Percentiles rank a stretch among this genome's conserved stretches.
Conservation (phyloP, 2,329 filamentous ascomycete species). For the Fulvia fulva region DNA sequence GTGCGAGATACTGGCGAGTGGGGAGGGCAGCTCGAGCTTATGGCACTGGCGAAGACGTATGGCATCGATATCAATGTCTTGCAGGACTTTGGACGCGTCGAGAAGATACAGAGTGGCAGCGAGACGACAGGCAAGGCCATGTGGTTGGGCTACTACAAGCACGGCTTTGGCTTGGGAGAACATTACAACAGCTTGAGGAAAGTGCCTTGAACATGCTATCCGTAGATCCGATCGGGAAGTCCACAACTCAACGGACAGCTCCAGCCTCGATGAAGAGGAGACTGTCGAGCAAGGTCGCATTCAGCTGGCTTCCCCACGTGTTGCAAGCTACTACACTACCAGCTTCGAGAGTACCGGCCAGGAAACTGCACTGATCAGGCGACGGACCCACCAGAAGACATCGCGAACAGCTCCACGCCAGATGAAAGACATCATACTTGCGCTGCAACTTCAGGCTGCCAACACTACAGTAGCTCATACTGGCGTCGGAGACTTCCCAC, state of each 20-base stretch:
- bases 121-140: conserved; percentile 50
- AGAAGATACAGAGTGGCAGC: conserved; percentile 62
- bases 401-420: neutral
- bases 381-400: neutral
- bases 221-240: no score
- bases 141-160: conserved; percentile 93
- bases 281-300: neutral
- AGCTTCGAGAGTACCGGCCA: neutral
- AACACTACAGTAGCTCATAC: neutral
- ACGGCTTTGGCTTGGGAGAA: conserved; percentile 90
- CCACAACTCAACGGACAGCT: no score
- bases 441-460: neutral
- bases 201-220: conserved; percentile 11
- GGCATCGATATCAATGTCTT: conserved; percentile 77
- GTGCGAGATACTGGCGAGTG: conserved; percentile 88
- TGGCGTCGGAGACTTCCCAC: neutral
- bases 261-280: no score
- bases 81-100: conserved; percentile 73
- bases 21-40: conserved; percentile 89
- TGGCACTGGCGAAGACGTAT: conserved; percentile 78
- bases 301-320: neutral
- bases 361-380: neutral
- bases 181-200: conserved; percentile 85
- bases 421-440: neutral
- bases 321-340: neutral